Base-by-base conservation (phyloP, 192 early-diverging fungal genomes). In the Anaeromyces robustus region DNA sequence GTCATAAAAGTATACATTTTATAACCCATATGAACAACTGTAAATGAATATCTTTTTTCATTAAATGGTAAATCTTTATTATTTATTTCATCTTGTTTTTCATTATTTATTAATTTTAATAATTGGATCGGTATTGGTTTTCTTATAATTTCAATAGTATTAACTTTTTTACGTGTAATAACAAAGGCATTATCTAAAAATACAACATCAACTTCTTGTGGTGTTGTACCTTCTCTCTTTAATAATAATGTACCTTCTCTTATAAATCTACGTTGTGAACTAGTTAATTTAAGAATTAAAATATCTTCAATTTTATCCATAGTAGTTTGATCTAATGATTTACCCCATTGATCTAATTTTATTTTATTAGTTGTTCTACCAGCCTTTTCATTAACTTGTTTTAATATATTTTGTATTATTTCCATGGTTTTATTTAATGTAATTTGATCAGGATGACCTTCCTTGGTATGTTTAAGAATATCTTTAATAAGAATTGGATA, bases 341-440 rank as follows among this genome's bases (percentile, higher is more conserved):
- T 68, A 68, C 6, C 26, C 52, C 52, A 68, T 68, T 68, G 52
- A 68, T 88, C 85, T 78, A 98, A 86, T 80, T 94, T 93, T 82
- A 98, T 89, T 30, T 87, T 86, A 86, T 97, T 97, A 84, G 96
- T 93, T 3, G 95, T 91, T 85, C 92, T 93, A n/a, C 97, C 97
- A 4, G 95, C 92, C 84, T 95, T 96, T 29, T 86, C 79, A 84
- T 98, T 97, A 82, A 98, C 92, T 59, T 89, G 90, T 79, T 86
- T 85, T 77, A 97, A 86, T 83, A 95, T 90, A 34, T 90, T 89
- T 81, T 90, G 89, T 77, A 97, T 93, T 30, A 90, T 89, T 30
- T 82, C 86, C 31, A 96, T 88, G 12, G 91, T 93, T 82, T 90
- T 84, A 22, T 92, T 91, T 17, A 98, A 86, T 29, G 90, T 84